Percentiles rank a stretch among this genome's conserved stretches.
Evolutionary conservation across 352 stramenopile genomes (phyloP).

Genomic region (Phytopythium kandeliae): DNA sequence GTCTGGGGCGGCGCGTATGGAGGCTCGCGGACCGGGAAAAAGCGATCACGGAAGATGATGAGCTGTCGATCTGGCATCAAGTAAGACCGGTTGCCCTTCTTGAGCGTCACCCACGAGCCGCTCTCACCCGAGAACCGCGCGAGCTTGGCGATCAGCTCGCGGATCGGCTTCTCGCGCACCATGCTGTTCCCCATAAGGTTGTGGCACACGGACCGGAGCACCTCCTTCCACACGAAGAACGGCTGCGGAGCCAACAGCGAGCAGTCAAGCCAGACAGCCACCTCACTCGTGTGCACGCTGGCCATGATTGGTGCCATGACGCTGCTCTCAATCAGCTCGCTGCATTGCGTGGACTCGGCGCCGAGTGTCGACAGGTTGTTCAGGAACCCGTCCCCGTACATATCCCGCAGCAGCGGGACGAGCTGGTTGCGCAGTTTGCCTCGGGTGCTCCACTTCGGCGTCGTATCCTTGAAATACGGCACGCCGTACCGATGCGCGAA

Average conservation of each 20-base stretch:
- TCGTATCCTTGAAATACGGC: slow-evolving; percentile 98
- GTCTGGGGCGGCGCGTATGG: slow-evolving; percentile 14
- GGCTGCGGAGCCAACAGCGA: slow-evolving; percentile 44
- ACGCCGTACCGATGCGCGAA: slow-evolving; percentile 95
- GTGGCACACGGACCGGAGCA: slow-evolving; percentile 80
- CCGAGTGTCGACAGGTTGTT: slow-evolving; percentile 78
- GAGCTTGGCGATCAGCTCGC: slow-evolving; percentile 71
- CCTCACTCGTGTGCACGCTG: slow-evolving; percentile 45
- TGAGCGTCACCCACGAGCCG: slow-evolving; percentile 78
- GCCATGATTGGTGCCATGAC: slow-evolving; percentile 59
- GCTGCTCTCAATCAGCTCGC: slow-evolving; percentile 50
- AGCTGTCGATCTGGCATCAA: slow-evolving; percentile 56
- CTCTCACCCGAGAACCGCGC: slow-evolving; percentile 33
- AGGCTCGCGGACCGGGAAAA: slow-evolving; percentile 35
- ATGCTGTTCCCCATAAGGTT: slow-evolving; percentile 76
- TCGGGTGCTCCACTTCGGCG: slow-evolving; percentile 94
- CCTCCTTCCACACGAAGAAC: slow-evolving; percentile 86
- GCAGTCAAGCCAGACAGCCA: slow-evolving; percentile 71
- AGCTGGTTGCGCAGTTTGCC: slow-evolving; percentile 95
- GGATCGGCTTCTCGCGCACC: slow-evolving; percentile 79
- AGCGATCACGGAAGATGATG: slow-evolving; percentile 75
- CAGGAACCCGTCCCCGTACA: slow-evolving; percentile 91
- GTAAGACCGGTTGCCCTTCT: slow-evolving; percentile 79
- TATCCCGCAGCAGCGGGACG: slow-evolving; percentile 91
- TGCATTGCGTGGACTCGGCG: slow-evolving; percentile 74